Evolutionary conservation across 2,329 filamentous ascomycete genomes (phyloP), one percentile per base, ranked within the genome.

Genomic region (Aspergillus quadricinctus): DNA sequence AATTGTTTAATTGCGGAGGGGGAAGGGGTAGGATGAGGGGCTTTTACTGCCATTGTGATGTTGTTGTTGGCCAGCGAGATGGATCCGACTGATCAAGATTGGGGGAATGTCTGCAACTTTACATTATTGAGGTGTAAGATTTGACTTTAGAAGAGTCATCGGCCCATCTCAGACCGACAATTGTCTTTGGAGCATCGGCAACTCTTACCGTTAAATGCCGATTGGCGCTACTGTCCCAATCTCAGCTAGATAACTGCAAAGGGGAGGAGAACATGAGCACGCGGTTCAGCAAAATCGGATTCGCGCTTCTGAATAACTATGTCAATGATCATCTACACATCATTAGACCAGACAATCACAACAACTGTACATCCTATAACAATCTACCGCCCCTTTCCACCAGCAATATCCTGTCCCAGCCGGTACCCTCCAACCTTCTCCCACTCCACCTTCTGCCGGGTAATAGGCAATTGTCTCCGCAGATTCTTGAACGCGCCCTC

Each of bases 371-470:
- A 48, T 21, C 4, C 10, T 4, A 29, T 4, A 4, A 10, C 50
- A 28, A 29, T 37, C 31, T 63, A 69, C 59, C 68, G 65, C 40
- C 64, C 66, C 69, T 84, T 85, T 53, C 86, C 86, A 50, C 88
- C 87, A 19, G 87, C 86, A 73, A 91, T 90, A 70, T 90, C 88
- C 74, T 91, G 88, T 27, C 89, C 89, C 64, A 96, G 80, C 58
- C 91, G 83, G 78, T 99, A 99, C 65, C 91, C 92, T 48, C 90
- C 88, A 64, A 99, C 90, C 81, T 96, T 97, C 75, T 99, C 93
- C 94, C 94, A 99, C 77, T 99, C 94, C 66, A 99, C 93, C 83
- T 97, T 97, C 80, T 99, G 94, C 70, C 94, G 87, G 60, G 94
- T 99, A 58, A 99, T 92, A 0, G 94, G 94, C 72, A 99, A 79